These are phyloP conservation scores for Candida xiaguanensis DNA, from an alignment of 805 yeast genomes.

Conservation along the genomic window DNA sequence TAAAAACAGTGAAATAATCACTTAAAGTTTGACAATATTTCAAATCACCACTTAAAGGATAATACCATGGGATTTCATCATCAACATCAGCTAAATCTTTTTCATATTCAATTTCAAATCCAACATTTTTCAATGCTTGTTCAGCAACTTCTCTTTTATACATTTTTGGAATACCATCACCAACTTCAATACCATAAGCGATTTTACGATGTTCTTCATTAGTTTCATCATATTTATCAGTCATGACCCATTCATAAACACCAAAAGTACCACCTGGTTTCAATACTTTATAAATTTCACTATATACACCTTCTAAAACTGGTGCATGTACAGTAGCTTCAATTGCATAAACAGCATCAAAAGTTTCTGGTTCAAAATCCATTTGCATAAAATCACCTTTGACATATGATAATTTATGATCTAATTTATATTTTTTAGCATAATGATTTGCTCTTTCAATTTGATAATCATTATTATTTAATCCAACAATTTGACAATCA, in stretches of 20 bases:
- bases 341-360: slow-evolving; percentile 96
- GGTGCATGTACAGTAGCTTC: slow-evolving; percentile 99
- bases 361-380: slow-evolving; percentile 87
- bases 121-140: slow-evolving; percentile 79
- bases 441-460: slow-evolving; percentile 85
- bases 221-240: slow-evolving; percentile 82
- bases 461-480: slow-evolving; percentile 96
- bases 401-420: slow-evolving; percentile 74
- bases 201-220: slow-evolving; percentile 89
- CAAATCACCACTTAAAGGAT: slow-evolving; percentile 94
- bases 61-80: slow-evolving; percentile 95
- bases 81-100: slow-evolving; percentile 78
- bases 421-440: slow-evolving; percentile 62
- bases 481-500: slow-evolving; percentile 79
- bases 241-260: slow-evolving; percentile 99
- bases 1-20: slow-evolving; percentile 79
- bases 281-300: slow-evolving; percentile 89
- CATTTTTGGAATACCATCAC: slow-evolving; percentile 99
- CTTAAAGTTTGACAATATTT: slow-evolving; percentile 73
- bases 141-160: slow-evolving; percentile 80
- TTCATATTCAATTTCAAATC: slow-evolving; percentile 75
- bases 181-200: slow-evolving; percentile 95
- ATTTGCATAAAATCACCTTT: slow-evolving; percentile 99
- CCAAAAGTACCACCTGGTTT: slow-evolving; percentile 98
- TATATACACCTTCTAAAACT: slow-evolving; percentile 88